Percentiles rank a stretch among this genome's conserved stretches.
phyloP scores from a whole-genome alignment of 2,329 filamentous ascomycete genomes.

The Colletotrichum acutatum region DNA sequence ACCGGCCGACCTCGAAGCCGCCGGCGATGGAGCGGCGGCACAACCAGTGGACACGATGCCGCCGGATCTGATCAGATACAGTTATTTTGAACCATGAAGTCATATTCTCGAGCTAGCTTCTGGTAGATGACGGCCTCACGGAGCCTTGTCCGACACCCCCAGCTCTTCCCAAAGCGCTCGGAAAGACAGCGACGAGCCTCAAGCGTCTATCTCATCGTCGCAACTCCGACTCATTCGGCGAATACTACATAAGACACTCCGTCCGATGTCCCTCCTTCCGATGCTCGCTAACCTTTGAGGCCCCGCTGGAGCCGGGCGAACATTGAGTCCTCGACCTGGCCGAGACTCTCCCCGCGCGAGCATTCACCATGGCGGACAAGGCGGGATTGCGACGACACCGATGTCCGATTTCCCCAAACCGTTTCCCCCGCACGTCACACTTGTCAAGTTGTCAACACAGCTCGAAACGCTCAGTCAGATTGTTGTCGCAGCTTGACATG shows the following conservation, averaged over 20 bases:
- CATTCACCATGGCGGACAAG: not conserved
- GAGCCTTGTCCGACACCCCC: not conserved
- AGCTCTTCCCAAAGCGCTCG: not conserved
- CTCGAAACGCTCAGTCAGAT: not conserved
- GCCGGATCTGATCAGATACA: not conserved
- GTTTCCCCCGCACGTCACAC: too few species aligned
- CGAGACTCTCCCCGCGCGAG: not conserved
- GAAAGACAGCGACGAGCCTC: not conserved
- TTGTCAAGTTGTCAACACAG: not conserved
- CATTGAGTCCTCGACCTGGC: not conserved
- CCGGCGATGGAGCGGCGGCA: not conserved
- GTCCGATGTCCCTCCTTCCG: not conserved
- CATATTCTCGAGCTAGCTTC: not conserved
- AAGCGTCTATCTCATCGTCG: not conserved
- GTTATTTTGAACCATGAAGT: not conserved
- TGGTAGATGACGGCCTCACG: not conserved
- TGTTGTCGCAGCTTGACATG: constrained; percentile 41
- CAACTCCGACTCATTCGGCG: not conserved
- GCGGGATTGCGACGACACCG: not conserved
- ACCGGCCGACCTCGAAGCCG: too few species aligned
- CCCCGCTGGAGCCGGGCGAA: not conserved
- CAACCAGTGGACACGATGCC: not conserved
- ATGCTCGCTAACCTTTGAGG: not conserved
- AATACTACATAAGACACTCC: not conserved
- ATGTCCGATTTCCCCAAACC: not conserved